Conservation (phyloP, 148 eudicot species). For the Chenopodium quinoa region DNA sequence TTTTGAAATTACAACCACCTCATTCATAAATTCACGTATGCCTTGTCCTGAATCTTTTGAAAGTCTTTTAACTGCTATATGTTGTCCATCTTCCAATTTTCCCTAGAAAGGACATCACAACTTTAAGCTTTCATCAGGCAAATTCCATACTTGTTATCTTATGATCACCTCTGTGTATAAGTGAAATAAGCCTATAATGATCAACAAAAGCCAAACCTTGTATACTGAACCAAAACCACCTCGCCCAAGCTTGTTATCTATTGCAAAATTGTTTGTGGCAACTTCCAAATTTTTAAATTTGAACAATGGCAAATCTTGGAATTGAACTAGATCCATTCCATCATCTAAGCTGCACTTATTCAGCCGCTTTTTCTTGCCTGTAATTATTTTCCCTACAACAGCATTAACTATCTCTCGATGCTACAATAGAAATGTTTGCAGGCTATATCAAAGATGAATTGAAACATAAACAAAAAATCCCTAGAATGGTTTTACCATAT, state of each 20-base stretch:
- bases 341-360: background rate
- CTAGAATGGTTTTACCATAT: background rate
- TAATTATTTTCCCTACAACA: background rate
- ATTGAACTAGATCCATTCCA: background rate
- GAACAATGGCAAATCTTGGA: slow-evolving; percentile 42
- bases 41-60: slow-evolving; percentile 41
- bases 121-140: too few species aligned
- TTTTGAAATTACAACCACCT: slow-evolving; percentile 41
- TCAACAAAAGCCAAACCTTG: slow-evolving; percentile 23
- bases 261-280: slow-evolving; percentile 42
- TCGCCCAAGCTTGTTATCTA: slow-evolving; percentile 39
- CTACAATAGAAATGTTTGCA: background rate
- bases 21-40: slow-evolving; percentile 40
- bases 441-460: too few species aligned
- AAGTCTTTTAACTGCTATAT: slow-evolving; percentile 46
- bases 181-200: slow-evolving; percentile 24
- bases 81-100: slow-evolving; percentile 24
- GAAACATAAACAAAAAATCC: too few species aligned
- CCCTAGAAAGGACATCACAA: slow-evolving; percentile 24
- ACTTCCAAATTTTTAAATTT: slow-evolving; percentile 31
- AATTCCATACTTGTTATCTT: too few species aligned
- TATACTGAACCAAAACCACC: slow-evolving; percentile 63
- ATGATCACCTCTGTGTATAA: too few species aligned
- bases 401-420: background rate
- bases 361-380: background rate